A percentile compares a stretch with the other conserved stretches of the same genome.
These are phyloP conservation scores for Sherardia arvensis DNA, from an alignment of 257 asterid genomes.

Conservation along the genomic window DNA sequence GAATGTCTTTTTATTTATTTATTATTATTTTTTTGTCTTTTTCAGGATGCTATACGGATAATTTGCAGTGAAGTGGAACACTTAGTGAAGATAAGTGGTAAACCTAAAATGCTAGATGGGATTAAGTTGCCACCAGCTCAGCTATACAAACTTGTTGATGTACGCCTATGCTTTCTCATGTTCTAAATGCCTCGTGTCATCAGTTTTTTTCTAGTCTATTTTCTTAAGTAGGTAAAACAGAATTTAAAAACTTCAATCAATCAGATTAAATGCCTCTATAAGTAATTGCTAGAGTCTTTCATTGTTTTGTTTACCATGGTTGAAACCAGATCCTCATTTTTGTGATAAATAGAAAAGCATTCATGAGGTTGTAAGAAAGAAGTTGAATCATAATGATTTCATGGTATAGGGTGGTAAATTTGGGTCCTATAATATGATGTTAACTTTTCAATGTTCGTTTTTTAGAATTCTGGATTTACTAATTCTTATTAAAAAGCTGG, in stretches of 20 bases:
- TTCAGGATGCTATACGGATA: conserved; percentile 74
- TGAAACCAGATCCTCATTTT: not conserved
- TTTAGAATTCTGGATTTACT: not conserved
- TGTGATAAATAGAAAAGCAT: not conserved
- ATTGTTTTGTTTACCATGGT: not conserved
- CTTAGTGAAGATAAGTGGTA: conserved; percentile 85
- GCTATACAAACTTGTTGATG: conserved; percentile 83
- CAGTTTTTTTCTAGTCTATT: not conserved
- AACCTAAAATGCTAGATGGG: conserved; percentile 87
- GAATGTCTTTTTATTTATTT: conserved; percentile 13
- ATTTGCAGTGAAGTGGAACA: conserved; percentile 68
- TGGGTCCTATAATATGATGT: not conserved
- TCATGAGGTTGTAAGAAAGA: not conserved
- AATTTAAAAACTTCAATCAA: not conserved
- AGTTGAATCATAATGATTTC: not conserved
- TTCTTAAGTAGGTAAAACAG: not conserved
- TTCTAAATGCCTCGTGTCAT: not conserved
- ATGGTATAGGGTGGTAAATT: not conserved
- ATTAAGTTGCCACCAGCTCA: conserved; percentile 87
- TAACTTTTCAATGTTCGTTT: not conserved
- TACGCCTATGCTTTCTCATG: conserved; percentile 29
- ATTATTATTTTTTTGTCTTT: no score
- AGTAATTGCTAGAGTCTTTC: not conserved
- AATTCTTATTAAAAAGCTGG: not conserved
- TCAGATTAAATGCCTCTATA: not conserved